Evolutionary conservation across 2,329 filamentous ascomycete species (phyloP), one percentile per base, ranked within the genome.

Genomic region (Rhynchosporium agropyri): DNA sequence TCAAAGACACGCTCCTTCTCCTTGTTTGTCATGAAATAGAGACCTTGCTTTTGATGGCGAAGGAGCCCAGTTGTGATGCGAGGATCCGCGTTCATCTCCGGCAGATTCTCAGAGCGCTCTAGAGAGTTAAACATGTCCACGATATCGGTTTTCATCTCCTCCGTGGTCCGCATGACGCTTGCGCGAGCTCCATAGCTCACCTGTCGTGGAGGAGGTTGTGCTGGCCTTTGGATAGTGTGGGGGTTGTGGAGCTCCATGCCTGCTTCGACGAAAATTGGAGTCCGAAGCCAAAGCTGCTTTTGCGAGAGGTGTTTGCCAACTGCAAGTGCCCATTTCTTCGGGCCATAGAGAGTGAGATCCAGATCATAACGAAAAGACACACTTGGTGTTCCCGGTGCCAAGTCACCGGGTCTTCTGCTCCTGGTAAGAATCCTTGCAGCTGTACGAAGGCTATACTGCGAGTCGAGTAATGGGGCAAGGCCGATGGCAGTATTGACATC

Each of bases 91-190:
- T 94, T 87, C 78, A 89, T 86, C 67, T 88, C 84, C 0, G 90
- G 89, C 6, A 98, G 79, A 64, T 91, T 86, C 61, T 96, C 89
- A 9, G 83, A 87, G 70, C 88, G 88, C 31, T 88, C 84, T 45
- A 97, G 84, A 7, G 88, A 89, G 77, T 97, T 92, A 71, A 99
- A 97, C 73, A 98, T 91, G 48, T 86, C 87, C 75, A 91, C 84
- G 28, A 97, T 89, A 62, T 97, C 92, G 66, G 86, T 88, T 9
- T 89, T 89, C 63, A 97, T 89, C 76, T 98, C 92, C 70, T 98
- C 94, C 0, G 88, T 87, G 0, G 91, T 94, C 38, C 91, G 84
- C 54, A 74, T 76, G 43, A 71, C 69, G 38, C 63, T 72, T 67
- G 71, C 62, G 26, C 71, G 71, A 48, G 78, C 76, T 59, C 77